Evolutionary conservation across 257 asterid species (phyloP).

Genomic region (Penstemon barbatus): DNA sequence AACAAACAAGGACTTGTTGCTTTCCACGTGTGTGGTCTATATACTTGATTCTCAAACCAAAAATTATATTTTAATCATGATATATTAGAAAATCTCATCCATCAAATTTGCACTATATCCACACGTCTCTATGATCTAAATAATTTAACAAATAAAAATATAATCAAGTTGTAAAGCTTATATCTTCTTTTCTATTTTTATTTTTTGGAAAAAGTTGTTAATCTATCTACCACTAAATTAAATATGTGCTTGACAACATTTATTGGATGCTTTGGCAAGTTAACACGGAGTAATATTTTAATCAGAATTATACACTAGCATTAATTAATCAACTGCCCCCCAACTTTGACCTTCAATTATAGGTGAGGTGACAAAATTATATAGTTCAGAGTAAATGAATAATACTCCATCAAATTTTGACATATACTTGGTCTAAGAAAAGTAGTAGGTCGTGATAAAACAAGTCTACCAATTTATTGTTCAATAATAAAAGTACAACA

Average conservation of each 20-base stretch:
- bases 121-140: constrained; percentile 1
- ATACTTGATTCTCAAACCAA: constrained; percentile 29
- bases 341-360: constrained; percentile 29
- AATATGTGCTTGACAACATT: constrained; percentile 23
- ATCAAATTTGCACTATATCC: constrained; percentile 22
- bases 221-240: constrained; percentile 24
- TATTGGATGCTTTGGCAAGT: constrained; percentile 22
- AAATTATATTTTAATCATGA: constrained; percentile 10
- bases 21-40: constrained; percentile 30
- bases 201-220: too few species aligned
- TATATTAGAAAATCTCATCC: constrained; percentile 19
- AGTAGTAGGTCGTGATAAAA: background rate
- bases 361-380: background rate
- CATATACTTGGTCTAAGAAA: background rate
- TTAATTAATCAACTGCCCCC: constrained; percentile 36
- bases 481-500: background rate
- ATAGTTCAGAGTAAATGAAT: background rate
- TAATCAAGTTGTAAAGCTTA: constrained; percentile 21
- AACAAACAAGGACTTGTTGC: constrained; percentile 12
- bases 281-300: constrained; percentile 28
- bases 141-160: constrained; percentile 16
- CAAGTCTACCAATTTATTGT: background rate
- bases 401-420: background rate
- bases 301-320: constrained; percentile 25
- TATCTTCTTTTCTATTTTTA: background rate